A percentile compares a stretch with the other conserved stretches of the same genome.
Evolutionary conservation across 1,284 basidiomycete genomes (phyloP).

Genomic region (Volvariella volvacea): DNA sequence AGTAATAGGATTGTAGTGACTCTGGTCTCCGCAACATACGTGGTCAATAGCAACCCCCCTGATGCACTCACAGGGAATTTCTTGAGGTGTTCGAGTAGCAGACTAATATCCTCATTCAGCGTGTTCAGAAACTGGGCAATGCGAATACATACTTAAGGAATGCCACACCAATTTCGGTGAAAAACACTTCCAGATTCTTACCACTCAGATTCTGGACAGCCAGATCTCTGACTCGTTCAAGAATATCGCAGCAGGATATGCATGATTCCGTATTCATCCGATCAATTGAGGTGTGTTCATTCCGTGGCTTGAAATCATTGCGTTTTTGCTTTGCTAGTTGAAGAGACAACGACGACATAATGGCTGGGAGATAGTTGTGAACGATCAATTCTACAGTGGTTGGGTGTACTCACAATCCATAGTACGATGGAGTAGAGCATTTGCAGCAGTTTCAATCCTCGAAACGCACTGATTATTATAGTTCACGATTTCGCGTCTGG

Average conservation of each 20-base stretch:
- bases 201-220: constrained; percentile 76
- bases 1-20: constrained; percentile 4
- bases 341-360: constrained; percentile 61
- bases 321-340: constrained; percentile 92
- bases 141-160: constrained; percentile 73
- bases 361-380: constrained; percentile 32
- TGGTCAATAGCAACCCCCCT: constrained; percentile 96
- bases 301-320: constrained; percentile 94
- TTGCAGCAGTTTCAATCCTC: constrained; percentile 83
- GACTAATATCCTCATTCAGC: constrained; percentile 34
- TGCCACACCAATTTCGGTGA: constrained; percentile 89
- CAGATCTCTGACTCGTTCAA: constrained; percentile 76
- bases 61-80: constrained; percentile 97
- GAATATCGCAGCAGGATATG: constrained; percentile 77
- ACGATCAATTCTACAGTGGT: constrained; percentile 2
- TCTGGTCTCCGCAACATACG: constrained; percentile 45
- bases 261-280: constrained; percentile 96
- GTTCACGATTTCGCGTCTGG: constrained; percentile 88
- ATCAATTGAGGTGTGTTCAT: constrained; percentile 93
- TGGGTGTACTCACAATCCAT: constrained; percentile 61
- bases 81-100: constrained; percentile 90
- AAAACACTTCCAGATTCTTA: constrained; percentile 87
- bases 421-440: constrained; percentile 77
- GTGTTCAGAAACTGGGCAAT: constrained; percentile 1
- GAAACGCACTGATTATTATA: constrained; percentile 91